Evolutionary conservation across 176 grass and related monocot genomes (phyloP).

Genomic region (maize (Zea mays)): Zm-B73-REFERENCE-NAM-5.0 NC_050100.1:176235501-176236000

Average conservation of each 20-base stretch:
- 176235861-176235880: not conserved
- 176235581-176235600: slow-evolving; percentile 48
- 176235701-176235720: slow-evolving; percentile 89
- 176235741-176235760: slow-evolving; percentile 84
- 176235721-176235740: slow-evolving; percentile 80
- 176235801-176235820: slow-evolving; percentile 44
- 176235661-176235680: slow-evolving; percentile 89
- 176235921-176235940: not conserved
- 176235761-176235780: slow-evolving; percentile 80
- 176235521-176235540: slow-evolving; percentile 32
- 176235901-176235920: not conserved
- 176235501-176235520: not conserved
- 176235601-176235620: slow-evolving; percentile 54
- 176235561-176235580: slow-evolving; percentile 59
- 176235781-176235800: slow-evolving; percentile 67
- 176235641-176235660: slow-evolving; percentile 69
- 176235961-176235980: not conserved
- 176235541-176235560: slow-evolving; percentile 66
- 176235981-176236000: not conserved
- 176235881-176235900: not conserved
- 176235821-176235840: slow-evolving; percentile 69
- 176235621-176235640: slow-evolving; percentile 85
- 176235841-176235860: slow-evolving; percentile 60
- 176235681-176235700: slow-evolving; percentile 74
- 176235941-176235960: not conserved